Percentiles rank a stretch among this genome's conserved stretches.
These are phyloP conservation scores for Colletotrichum sojae DNA, from an alignment of 2,329 filamentous ascomycete genomes.

Conservation along the genomic window DNA sequence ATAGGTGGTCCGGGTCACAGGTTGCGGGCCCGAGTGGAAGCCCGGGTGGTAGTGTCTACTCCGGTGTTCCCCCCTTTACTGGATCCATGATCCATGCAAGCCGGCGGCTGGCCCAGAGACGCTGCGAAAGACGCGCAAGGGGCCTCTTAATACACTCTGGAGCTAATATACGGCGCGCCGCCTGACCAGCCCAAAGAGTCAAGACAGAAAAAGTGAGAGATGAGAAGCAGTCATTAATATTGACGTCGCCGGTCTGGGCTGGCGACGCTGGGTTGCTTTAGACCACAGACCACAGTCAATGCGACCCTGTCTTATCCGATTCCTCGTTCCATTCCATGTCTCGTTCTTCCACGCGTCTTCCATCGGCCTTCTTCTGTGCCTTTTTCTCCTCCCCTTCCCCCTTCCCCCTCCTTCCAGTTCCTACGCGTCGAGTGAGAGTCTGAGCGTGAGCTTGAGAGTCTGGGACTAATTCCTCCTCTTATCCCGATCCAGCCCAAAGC, in stretches of 20 bases:
- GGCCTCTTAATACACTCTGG: slow-evolving; percentile 14
- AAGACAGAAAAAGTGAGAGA: slow-evolving; percentile 18
- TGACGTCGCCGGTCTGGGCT: slow-evolving; percentile 8
- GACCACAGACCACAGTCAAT: slow-evolving; percentile 21
- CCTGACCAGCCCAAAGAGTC: slow-evolving; percentile 12
- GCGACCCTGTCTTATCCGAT: slow-evolving; percentile 17
- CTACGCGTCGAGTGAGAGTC: too few species aligned
- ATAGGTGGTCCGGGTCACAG: too few species aligned
- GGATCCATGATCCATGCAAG: too few species aligned
- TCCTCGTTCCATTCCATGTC: not conserved
- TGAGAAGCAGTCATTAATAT: slow-evolving; percentile 29
- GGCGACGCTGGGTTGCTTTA: slow-evolving; percentile 8
- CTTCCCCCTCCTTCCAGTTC: too few species aligned
- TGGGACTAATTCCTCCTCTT: slow-evolving; percentile 17
- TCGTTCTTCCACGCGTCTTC: slow-evolving; percentile 13
- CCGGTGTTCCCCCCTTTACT: too few species aligned
- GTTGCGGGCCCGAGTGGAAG: too few species aligned
- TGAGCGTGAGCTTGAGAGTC: too few species aligned
- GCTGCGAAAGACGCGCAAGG: not conserved
- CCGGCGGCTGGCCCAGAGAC: not conserved
- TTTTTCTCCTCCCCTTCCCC: too few species aligned
- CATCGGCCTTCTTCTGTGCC: not conserved
- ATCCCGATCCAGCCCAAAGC: slow-evolving; percentile 23
- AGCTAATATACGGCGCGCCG: slow-evolving; percentile 27
- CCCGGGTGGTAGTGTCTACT: too few species aligned